Conservation (phyloP, 2,329 filamentous ascomycete species). For the Coniochaeta sp. region DNA sequence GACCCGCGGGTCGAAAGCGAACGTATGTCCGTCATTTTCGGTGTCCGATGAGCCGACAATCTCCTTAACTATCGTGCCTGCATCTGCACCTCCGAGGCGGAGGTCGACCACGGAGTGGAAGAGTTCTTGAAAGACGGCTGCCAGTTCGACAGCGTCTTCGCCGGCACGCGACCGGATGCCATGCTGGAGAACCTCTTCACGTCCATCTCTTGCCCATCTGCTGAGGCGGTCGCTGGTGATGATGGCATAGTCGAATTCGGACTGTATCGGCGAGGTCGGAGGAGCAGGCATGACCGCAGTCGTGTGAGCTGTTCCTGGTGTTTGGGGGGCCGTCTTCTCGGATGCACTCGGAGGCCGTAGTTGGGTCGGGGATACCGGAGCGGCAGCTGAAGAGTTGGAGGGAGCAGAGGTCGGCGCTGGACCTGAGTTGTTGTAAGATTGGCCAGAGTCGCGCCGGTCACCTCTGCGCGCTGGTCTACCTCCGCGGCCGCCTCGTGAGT, state of each 20-base stretch:
- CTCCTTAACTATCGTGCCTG: constrained; percentile 65
- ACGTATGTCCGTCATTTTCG: constrained; percentile 41
- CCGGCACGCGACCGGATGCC: constrained; percentile 57
- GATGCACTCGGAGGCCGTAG: constrained; percentile 28
- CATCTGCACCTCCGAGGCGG: constrained; percentile 58
- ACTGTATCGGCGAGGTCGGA: constrained; percentile 17
- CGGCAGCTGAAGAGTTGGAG: constrained; percentile 10
- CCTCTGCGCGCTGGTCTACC: constrained; percentile 36
- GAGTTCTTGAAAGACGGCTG: constrained; percentile 76
- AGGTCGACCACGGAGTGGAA: constrained; percentile 66
- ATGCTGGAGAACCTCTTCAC: constrained; percentile 57
- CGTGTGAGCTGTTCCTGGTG: constrained; percentile 4
- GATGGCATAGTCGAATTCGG: constrained; percentile 62
- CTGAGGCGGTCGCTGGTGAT: constrained; percentile 63
- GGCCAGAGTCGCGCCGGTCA: constrained; percentile 46
- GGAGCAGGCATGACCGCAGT: constrained; percentile 11
- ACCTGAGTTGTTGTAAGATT: constrained; percentile 15
- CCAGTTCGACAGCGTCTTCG: constrained; percentile 61
- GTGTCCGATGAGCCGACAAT: constrained; percentile 55
- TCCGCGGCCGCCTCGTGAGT: constrained; percentile 35
- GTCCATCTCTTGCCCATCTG: constrained; percentile 57
- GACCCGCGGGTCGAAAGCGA: constrained; percentile 53
- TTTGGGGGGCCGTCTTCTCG: constrained; percentile 20
- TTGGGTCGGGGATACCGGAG: constrained; percentile 21
- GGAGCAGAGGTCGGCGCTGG: constrained; percentile 10